phyloP scores from a whole-genome alignment of 163 green algal genomes.

The Scenedesmus sp. region DNA sequence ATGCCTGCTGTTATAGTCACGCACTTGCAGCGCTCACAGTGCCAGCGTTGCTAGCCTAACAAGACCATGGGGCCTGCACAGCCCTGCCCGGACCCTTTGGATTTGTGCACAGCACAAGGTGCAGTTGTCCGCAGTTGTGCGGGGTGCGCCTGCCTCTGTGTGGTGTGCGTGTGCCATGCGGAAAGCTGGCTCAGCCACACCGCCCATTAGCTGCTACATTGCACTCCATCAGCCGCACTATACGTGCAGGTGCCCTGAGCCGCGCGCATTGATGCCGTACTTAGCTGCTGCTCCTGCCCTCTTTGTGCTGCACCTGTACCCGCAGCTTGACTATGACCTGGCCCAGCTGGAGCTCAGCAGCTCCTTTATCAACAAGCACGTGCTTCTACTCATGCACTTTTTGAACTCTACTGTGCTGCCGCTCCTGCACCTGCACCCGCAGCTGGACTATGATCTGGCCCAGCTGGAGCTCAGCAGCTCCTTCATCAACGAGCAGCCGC shows the following conservation, averaged over 20 bases:
- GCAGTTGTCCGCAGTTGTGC: no score
- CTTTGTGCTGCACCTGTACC: background rate
- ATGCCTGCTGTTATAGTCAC: background rate
- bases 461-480: conserved; percentile 9
- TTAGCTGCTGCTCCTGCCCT: background rate
- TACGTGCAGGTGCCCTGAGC: background rate
- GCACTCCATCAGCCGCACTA: no score
- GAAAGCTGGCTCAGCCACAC: no score
- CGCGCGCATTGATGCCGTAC: no score
- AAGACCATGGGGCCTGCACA: no score
- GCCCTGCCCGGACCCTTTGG: no score
- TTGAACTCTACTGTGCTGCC: background rate
- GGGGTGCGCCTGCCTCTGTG: background rate
- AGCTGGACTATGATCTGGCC: conserved; percentile 39
- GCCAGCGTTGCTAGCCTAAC: no score
- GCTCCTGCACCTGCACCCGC: background rate
- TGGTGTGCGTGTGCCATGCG: no score
- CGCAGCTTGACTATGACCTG: background rate
- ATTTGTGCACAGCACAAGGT: no score
- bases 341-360: no score
- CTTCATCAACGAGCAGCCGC: conserved; percentile 17
- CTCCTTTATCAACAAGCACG: background rate
- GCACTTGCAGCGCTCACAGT: no score
- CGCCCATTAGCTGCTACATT: no score
- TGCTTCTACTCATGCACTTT: background rate